Evolutionary conservation across 805 yeast species (phyloP).

Genomic region (Ogataea wickerhamii): DNA sequence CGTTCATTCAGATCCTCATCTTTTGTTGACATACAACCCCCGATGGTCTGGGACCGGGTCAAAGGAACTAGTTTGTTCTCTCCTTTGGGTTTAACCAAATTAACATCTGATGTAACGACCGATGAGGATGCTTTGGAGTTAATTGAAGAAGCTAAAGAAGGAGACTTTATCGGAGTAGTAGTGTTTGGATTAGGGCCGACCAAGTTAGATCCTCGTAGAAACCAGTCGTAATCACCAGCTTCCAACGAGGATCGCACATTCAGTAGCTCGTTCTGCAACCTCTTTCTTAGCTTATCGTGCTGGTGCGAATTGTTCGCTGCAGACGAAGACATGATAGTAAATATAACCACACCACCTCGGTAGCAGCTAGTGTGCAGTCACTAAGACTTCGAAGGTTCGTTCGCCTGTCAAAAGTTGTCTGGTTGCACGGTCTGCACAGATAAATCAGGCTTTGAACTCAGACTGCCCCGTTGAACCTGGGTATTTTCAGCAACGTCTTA

Average conservation of each 20-base stretch:
- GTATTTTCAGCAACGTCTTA: no score
- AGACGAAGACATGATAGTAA: slow-evolving; percentile 11
- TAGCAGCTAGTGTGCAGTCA: no score
- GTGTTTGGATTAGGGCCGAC: slow-evolving; percentile 7
- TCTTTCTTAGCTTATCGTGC: slow-evolving; percentile 27
- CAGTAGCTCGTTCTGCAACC: slow-evolving; percentile 29
- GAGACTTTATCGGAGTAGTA: slow-evolving; percentile 24
- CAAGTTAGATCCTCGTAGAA: slow-evolving; percentile 21
- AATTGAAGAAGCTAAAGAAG: slow-evolving; percentile 23
- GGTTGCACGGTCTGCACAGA: no score
- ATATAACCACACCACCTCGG: slow-evolving; percentile 1
- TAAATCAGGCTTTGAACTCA: no score
- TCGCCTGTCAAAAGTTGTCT: no score
- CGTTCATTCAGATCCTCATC: slow-evolving; percentile 10
- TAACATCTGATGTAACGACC: slow-evolving; percentile 18
- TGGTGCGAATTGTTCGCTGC: slow-evolving; percentile 19
- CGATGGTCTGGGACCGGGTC: slow-evolving; percentile 27
- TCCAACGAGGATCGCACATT: slow-evolving; percentile 19
- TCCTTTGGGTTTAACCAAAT: slow-evolving; percentile 3
- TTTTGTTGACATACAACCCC: slow-evolving; percentile 13
- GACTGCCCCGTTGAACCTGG: no score
- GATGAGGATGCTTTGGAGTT: slow-evolving; percentile 29
- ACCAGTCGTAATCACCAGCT: slow-evolving; percentile 31
- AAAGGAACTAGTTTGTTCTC: slow-evolving; percentile 14
- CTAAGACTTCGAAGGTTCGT: no score